A percentile compares a stretch with the other conserved stretches of the same genome.
phyloP scores from a whole-genome alignment of 2,329 filamentous ascomycete species.

The Bertia moriformis region DNA sequence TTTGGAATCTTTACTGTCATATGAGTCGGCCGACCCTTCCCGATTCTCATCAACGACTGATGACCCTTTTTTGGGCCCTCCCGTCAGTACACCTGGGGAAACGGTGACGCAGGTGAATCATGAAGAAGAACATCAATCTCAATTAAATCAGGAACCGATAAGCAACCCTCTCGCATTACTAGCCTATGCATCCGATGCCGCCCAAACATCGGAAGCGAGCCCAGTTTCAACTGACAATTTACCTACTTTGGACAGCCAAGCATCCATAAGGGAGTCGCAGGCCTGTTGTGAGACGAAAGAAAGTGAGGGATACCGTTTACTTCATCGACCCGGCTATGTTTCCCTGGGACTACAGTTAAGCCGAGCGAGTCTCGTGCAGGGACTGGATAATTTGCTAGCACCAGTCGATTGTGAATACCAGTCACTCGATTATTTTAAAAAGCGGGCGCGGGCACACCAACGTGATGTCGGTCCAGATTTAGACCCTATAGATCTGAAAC shows the following conservation, averaged over 20 bases:
- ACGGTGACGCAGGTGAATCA: constrained; percentile 1
- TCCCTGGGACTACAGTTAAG: constrained; percentile 10
- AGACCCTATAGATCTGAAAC: constrained; percentile 12
- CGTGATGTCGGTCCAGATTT: constrained; percentile 12
- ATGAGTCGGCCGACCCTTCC: not conserved
- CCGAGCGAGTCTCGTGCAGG: constrained; percentile 7
- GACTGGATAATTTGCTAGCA: constrained; percentile 7
- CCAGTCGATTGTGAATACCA: constrained; percentile 2
- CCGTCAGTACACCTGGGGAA: not conserved
- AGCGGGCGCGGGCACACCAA: constrained; percentile 1
- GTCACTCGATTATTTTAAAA: constrained; percentile 10
- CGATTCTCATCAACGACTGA: not conserved
- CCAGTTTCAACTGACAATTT: constrained; percentile 3
- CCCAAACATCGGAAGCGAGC: constrained; percentile 5
- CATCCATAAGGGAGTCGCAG: not conserved
- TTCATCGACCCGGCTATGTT: constrained; percentile 8
- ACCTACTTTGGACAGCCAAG: not conserved
- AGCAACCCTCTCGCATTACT: constrained; percentile 13
- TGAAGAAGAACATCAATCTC: not conserved
- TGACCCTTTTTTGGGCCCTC: not conserved
- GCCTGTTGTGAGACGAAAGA: not conserved
- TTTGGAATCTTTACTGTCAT: not conserved
- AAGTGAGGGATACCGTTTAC: constrained; percentile 3
- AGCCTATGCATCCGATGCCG: constrained; percentile 10
- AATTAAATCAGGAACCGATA: constrained; percentile 7